Conservation (phyloP, 2,329 filamentous ascomycete species). For the Colletotrichum sp. region DNA sequence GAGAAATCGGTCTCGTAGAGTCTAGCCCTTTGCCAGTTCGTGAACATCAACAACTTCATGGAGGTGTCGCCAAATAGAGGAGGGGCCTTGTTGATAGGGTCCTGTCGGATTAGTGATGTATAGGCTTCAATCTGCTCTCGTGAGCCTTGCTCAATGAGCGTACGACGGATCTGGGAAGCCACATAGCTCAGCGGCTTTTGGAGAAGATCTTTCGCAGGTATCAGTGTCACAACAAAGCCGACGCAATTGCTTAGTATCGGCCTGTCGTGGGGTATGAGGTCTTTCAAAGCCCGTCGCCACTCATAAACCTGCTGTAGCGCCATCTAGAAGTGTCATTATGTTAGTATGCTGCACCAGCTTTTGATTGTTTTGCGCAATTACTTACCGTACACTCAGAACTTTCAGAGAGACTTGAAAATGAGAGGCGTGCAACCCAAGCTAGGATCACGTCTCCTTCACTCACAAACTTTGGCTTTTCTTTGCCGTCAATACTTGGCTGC, state of each 20-base stretch:
- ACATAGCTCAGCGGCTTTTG: not conserved
- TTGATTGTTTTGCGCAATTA: not conserved
- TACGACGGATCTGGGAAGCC: not conserved
- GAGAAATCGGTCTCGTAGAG: constrained; percentile 28
- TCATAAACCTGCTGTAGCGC: not conserved
- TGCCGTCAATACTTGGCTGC: constrained; percentile 22
- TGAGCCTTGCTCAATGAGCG: not conserved
- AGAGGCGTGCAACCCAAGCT: constrained; percentile 39
- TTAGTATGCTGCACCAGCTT: not conserved
- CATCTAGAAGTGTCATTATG: not conserved
- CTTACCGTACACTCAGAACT: constrained; percentile 4
- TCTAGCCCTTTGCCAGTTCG: constrained; percentile 36
- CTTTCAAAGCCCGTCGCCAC: not conserved
- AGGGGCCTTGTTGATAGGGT: constrained; percentile 25
- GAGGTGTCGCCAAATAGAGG: constrained; percentile 34
- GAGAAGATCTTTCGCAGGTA: not conserved
- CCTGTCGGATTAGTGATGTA: not conserved
- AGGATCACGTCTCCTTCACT: constrained; percentile 42
- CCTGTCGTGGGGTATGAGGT: not conserved
- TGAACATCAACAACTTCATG: constrained; percentile 35
- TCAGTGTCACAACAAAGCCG: not conserved
- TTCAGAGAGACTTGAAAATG: constrained; percentile 26
- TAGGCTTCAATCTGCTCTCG: not conserved
- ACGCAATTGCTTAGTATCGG: not conserved
- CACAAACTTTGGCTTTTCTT: constrained; percentile 28